Base-by-base conservation (phyloP, 73 alveolate species). In the Tetrahymena borealis region DNA sequence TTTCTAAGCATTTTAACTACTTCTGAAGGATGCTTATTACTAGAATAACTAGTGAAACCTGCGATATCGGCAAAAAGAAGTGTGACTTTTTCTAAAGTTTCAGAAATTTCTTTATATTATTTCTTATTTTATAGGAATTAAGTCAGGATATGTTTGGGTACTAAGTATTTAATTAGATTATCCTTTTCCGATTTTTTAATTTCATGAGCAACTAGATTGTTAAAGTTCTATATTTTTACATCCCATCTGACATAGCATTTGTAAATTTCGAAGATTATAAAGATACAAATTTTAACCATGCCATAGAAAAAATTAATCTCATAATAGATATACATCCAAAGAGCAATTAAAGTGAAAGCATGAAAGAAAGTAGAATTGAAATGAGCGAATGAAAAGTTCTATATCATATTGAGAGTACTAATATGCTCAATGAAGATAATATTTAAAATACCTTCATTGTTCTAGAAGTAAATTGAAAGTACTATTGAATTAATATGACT, bases 11-110 rank as follows among this genome's bases (percentile, higher is more conserved):
- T 94, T 33, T 91, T 42, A 28, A 94, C 96, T 18, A 94, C 96
- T 37, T 94, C 96, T 90, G 91, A 93, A 32, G 96, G 96, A 38
- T 91, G 16, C 5, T 79, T 92, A 33, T 90, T 90, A 24, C 92
- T 40, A 11, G 96, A 94, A 77, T 91, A 94, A 16, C 91, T 90
- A 15, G 96, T 94, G 39, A 94, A 94, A 18, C 96, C 96, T 33
- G 96, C 96, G 39, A 94, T 94, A 94, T 94, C 96, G 9, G 96
- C 96, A 94, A 91, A 94, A 90, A 94, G 16, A 5, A 94, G 36
- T 1, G 94, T 94, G n/a, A 91, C 90, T 35, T 93, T 91, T 39
- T 93, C 91, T 40, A 79, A 85, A 16, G 77, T 78, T 35, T 93
- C 95, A 28, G 95, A 93, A 41, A 93, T 79, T 85, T 42, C 37